Evolutionary conservation across 257 asterid genomes (phyloP).

Genomic region (Solanum corneliomulleri): DNA sequence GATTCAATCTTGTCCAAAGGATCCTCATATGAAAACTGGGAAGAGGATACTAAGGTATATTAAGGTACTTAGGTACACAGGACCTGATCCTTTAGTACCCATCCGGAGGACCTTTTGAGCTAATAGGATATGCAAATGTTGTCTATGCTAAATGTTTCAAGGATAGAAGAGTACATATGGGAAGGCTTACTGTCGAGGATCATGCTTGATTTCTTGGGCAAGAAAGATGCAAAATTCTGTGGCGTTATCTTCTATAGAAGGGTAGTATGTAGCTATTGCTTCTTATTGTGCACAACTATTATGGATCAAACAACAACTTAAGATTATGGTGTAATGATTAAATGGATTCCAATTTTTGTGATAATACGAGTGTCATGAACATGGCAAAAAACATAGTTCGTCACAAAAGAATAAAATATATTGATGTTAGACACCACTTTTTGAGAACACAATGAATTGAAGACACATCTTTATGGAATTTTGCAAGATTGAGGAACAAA

Average conservation of each 20-base stretch:
- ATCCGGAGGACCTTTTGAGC: background rate
- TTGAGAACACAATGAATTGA: background rate
- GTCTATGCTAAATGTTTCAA: background rate
- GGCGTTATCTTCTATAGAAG: background rate
- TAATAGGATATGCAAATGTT: background rate
- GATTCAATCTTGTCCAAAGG: background rate
- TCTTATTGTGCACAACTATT: background rate
- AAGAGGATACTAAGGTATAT: background rate
- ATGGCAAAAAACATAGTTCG: background rate
- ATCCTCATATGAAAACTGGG: background rate
- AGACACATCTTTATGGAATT: background rate
- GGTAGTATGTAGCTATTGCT: background rate
- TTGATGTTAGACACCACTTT: background rate
- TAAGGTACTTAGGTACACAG: background rate
- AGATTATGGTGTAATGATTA: background rate
- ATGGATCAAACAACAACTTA: background rate
- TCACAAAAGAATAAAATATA: background rate
- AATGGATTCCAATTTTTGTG: background rate
- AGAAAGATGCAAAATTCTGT: background rate
- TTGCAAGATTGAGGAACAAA: background rate
- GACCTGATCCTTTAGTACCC: background rate
- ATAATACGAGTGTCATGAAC: background rate
- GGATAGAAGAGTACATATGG: background rate
- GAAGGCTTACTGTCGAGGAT: background rate
- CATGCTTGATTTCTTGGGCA: background rate